Base-by-base conservation (phyloP, 2,329 filamentous ascomycete species). In the Fusarium transvaalense region DNA sequence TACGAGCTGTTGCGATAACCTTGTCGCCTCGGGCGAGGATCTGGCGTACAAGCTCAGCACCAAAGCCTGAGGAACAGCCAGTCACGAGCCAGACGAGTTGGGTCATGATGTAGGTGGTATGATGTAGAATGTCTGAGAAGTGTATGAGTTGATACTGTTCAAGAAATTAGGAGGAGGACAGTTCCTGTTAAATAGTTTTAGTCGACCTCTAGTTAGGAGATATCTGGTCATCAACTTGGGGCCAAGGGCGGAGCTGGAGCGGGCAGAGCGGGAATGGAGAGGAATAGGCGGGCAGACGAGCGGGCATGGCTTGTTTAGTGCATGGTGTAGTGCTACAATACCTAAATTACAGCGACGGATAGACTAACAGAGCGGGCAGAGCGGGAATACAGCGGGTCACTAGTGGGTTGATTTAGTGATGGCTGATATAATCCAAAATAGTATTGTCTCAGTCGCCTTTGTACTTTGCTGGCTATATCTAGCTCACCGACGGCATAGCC, bases 71-170 rank as follows among this genome's bases (percentile, higher is more conserved):
- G 29, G 78, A 76, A 13, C 74, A 70, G 19, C 76, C 78, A 21
- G 77, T 80, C 17, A 79, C 65, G 27, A 80, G 74, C 75, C 75
- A 79, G 9, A 78, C 61, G 12, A 75, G 71, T 14, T 71, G 71
- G 4, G 74, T 41, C 76, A 78, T 77, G 1, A 6, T 35, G 14
- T 10, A 34, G 14, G 7, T 35, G 29, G 10, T 29, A 9, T 29
- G 29, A 29, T 29, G 29, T 29, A 29, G 10, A 29, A 29, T 29
- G 8, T 29, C 3, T 29, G 29, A 6, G 29, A 9, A n/a, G n/a
- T 29, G 5, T 3, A 29, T 5, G 10, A 29, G 10, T 29, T 29
- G 29, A 29, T 12, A 5, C 29, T 6, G 5, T 29, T 29, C 9
- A 35, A n/a, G 9, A 9, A 35, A n/a, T n/a, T n/a, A n/a, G 4